A percentile compares a stretch with the other conserved stretches of the same genome.
Conservation (phyloP, 768 basidiomycete species). For the Hypholoma sublateritium region DNA sequence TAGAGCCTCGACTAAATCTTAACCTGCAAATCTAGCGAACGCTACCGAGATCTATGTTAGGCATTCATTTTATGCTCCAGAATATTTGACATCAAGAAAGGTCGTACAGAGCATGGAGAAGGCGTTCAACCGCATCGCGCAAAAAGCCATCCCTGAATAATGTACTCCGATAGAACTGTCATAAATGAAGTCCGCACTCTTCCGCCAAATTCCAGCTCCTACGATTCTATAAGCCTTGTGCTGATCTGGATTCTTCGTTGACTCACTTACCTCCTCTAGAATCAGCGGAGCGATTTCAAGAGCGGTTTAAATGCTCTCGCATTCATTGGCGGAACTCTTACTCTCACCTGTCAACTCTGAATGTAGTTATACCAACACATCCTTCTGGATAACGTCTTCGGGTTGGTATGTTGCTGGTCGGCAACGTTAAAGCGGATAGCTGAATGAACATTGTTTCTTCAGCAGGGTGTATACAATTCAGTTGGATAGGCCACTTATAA, state of each 20-base stretch:
- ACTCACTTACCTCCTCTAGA: constrained; percentile 44
- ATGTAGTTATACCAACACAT: constrained; percentile 48
- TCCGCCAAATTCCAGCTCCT: too few relatives aligned
- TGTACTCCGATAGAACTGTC: constrained; percentile 48
- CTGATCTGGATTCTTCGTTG: constrained; percentile 65
- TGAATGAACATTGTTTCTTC: too few relatives aligned
- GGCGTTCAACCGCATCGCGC: constrained; percentile 53
- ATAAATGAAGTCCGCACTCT: constrained; percentile 34
- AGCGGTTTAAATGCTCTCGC: constrained; percentile 64
- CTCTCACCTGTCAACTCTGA: constrained; percentile 51
- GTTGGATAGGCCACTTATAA: too few relatives aligned
- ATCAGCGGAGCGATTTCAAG: constrained; percentile 46
- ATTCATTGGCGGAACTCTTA: constrained; percentile 47
- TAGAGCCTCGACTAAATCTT: constrained; percentile 51
- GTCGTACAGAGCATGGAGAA: constrained; percentile 54
- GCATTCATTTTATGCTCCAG: not conserved
- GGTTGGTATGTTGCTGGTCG: too few relatives aligned
- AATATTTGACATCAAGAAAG: constrained; percentile 31
- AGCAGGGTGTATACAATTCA: too few relatives aligned
- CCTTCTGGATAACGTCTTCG: too few relatives aligned
- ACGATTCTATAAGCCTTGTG: constrained; percentile 74
- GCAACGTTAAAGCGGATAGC: too few relatives aligned
- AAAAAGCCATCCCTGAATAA: constrained; percentile 55
- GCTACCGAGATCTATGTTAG: constrained; percentile 83
- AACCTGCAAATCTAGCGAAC: constrained; percentile 61